phyloP scores from a whole-genome alignment of 441 rosid genomes.

The Pelargonium cotyledonis region DNA sequence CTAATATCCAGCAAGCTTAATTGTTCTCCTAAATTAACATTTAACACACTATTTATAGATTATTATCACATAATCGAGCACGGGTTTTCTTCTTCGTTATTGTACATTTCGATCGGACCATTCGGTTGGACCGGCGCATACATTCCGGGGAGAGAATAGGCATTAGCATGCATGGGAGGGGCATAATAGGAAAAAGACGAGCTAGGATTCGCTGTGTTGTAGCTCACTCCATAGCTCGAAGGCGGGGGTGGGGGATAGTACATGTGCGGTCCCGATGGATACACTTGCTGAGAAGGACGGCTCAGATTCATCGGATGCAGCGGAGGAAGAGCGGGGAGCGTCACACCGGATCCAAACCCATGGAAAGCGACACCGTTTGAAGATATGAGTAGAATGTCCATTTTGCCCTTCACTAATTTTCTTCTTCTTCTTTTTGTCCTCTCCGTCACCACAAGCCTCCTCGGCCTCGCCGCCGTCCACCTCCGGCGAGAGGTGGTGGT shows the following conservation, averaged over 20 bases:
- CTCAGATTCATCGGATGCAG: constrained; percentile 13
- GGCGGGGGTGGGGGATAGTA: constrained; percentile 21
- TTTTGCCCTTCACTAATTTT: constrained; percentile 36
- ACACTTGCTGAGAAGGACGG: constrained; percentile 23
- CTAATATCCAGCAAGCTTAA: too few relatives aligned
- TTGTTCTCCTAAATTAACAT: too few relatives aligned
- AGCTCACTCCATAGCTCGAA: constrained; percentile 34
- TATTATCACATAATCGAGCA: not conserved
- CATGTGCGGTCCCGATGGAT: constrained; percentile 18
- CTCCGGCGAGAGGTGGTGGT: not conserved
- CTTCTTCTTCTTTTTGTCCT: constrained; percentile 36
- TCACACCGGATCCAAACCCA: not conserved
- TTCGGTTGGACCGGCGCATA: constrained; percentile 29
- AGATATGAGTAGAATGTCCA: constrained; percentile 15
- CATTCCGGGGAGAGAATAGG: constrained; percentile 18
- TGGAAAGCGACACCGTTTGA: not conserved
- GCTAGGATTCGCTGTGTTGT: constrained; percentile 32
- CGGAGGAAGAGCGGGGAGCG: constrained; percentile 10
- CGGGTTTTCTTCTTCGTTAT: constrained; percentile 1
- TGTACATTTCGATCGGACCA: too few relatives aligned
- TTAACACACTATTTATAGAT: not conserved
- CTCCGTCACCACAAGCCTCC: too few relatives aligned
- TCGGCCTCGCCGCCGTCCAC: constrained; percentile 8
- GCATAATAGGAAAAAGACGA: constrained; percentile 27
- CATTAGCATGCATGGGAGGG: constrained; percentile 23